Evolutionary conservation across 176 grass and related monocot genomes (phyloP), one percentile per base, ranked within the genome.

Genomic region (Aegilops sharonensis): DNA sequence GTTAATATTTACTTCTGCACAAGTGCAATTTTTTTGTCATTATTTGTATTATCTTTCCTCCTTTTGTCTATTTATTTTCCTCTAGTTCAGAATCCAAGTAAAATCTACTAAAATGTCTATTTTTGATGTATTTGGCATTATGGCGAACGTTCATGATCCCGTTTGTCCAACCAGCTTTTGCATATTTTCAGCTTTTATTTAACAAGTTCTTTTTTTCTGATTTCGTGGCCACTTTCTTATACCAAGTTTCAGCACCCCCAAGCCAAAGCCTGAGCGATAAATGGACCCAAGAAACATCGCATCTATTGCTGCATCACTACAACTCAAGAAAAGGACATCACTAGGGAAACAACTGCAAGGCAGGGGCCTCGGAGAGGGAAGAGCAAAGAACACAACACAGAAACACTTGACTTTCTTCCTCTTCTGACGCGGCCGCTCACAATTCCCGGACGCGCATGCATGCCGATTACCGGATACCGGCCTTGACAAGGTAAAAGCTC

Each of bases 361-460:
- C 15, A 32, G 14, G 32, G 73, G 27, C 73, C 73, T 27, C 29
- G 43, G 15, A 20, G 45, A 20, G 73, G 73, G 43, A 8, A 20
- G 72, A 59, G 56, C 56, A 18, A 75, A 9, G 7, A 76, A 48
- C 12, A 17, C 72, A 13, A 30, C 34, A 35, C 17, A 21, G 20
- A 12, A 47, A 74, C 42, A 29, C 42, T 75, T 15, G 72, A 30
- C 73, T 24, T 27, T 76, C 84, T 83, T 85, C 83, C 84, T 86
- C 89, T 67, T 87, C 57, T 60, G 72, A 11, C 66, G 50, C 66
- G 34, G 80, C 84, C 80, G 77, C 84, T 54, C 84, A 71, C 75
- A 17, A 35, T 90, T 74, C 84, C 84, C 75, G 80, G 89, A 90
- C 75, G 89, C 80, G 34, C 84, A 23, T 64, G 43, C 79, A 23